Evolutionary conservation across 2,329 filamentous ascomycete genomes (phyloP).

Genomic region (Paraconiothyrium brasiliense): DNA sequence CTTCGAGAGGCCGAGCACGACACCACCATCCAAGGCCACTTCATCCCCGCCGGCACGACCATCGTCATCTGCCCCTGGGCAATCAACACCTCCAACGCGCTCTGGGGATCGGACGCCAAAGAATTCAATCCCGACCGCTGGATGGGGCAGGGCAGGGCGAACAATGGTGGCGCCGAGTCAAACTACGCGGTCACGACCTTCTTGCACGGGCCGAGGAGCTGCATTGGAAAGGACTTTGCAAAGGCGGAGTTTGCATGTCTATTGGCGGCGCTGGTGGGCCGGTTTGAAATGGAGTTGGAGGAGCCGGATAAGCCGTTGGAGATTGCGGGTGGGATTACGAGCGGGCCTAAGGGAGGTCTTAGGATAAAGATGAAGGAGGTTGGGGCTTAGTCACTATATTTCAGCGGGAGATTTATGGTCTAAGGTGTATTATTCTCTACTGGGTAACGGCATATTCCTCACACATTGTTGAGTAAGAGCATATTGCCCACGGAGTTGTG

Average conservation of each 20-base stretch:
- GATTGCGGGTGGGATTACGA: slow-evolving; percentile 76
- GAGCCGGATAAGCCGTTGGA: slow-evolving; percentile 70
- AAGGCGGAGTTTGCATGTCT: slow-evolving; percentile 86
- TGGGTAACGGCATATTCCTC: neutral
- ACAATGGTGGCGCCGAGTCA: slow-evolving; percentile 75
- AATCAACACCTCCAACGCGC: slow-evolving; percentile 71
- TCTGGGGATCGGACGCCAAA: slow-evolving; percentile 81
- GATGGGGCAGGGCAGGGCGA: slow-evolving; percentile 56
- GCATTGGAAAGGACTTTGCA: slow-evolving; percentile 84
- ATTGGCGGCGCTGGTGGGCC: slow-evolving; percentile 78
- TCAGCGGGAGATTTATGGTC: neutral
- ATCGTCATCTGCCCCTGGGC: slow-evolving; percentile 72
- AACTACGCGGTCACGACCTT: slow-evolving; percentile 86
- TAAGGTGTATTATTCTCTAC: neutral
- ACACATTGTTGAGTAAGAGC: neutral
- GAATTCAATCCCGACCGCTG: slow-evolving; percentile 78
- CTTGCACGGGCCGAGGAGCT: slow-evolving; percentile 84
- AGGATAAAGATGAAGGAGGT: slow-evolving; percentile 67
- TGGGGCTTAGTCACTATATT: neutral
- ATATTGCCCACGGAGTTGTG: neutral
- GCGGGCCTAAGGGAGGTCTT: slow-evolving; percentile 76
- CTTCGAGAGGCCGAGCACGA: slow-evolving; percentile 71
- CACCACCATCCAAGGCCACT: slow-evolving; percentile 71
- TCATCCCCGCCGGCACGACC: slow-evolving; percentile 74
- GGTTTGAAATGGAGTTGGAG: slow-evolving; percentile 75